Base-by-base conservation (phyloP, 2,329 filamentous ascomycete species). In the Stachybotrys elegans region DNA sequence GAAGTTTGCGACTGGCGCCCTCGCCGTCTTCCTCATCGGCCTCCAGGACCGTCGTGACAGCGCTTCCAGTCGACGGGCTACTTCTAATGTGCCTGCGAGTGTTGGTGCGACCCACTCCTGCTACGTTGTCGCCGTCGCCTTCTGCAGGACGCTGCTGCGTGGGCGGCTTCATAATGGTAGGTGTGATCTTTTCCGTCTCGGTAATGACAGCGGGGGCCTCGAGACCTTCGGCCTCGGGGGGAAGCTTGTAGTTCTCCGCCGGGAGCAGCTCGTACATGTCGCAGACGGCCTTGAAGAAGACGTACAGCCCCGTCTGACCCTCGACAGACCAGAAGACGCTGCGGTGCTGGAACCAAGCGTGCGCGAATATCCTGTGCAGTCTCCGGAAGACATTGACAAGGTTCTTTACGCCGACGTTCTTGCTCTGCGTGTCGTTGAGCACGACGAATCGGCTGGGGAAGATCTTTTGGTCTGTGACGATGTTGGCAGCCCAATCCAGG, bases 271-370 rank as follows among this genome's bases (percentile, higher is more conserved):
- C 84, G 65, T 95, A 96, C 55, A 85, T 77, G 62, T 98, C 93
- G 65, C 92, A 97, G 19, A 97, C 91, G 0, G 86, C 93, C 75
- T 96, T 97, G 76, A 97, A 98, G 58, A 98, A 85, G 46, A 95
- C 81, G 62, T 98, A 98, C 11, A 98, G 71, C 1, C 93, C 93
- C n/a, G 88, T 89, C 61, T 90, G 82, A 9, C 81, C 80, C 68
- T 98, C 93, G 2, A 97, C 85, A 32, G 87, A 83, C 90, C 92
- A 97, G 65, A 97, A 98, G 43, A 96, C 88, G 44, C 86, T 86
- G 37, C 91, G 81, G 65, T 98, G 93, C 68, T 96, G 90, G 65
- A 96, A 98, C 93, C 93, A 98, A 7, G 93, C 93, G 62, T 98
- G 93, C 38, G 93, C 93, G 61, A 97, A 98, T 66, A 98, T 97